Percentiles rank a stretch among this genome's conserved stretches.
Evolutionary conservation across 306 rosid species (phyloP).

Genomic region (Inga oerstediana): DNA sequence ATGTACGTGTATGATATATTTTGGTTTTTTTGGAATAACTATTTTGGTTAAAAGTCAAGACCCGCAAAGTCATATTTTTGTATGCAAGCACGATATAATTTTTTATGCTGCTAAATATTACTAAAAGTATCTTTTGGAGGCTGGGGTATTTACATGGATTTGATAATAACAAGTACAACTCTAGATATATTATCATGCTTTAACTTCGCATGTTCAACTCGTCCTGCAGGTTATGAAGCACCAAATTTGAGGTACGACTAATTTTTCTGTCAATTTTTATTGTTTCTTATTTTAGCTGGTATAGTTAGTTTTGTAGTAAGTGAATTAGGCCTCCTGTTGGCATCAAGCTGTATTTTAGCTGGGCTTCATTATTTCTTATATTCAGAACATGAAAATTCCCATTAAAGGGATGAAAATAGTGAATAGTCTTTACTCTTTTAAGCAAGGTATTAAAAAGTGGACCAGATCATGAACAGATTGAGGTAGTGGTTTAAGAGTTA

Average conservation of each 20-base stretch:
- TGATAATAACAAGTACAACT: background rate
- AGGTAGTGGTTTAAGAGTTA: too few relatives aligned
- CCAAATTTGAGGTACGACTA: constrained; percentile 70
- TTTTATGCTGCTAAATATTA: background rate
- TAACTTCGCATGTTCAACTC: constrained; percentile 21
- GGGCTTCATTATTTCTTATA: background rate
- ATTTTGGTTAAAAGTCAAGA: background rate
- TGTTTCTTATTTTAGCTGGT: constrained; percentile 7
- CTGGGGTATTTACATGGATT: constrained; percentile 6
- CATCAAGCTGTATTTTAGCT: background rate
- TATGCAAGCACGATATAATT: background rate
- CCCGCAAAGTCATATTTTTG: background rate
- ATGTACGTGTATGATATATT: background rate
- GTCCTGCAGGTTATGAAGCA: constrained; percentile 75
- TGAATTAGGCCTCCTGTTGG: background rate
- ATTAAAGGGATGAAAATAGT: background rate
- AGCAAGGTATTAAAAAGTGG: too few relatives aligned
- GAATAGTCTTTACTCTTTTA: background rate
- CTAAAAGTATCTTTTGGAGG: background rate
- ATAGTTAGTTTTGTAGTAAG: background rate
- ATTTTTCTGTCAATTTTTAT: background rate
- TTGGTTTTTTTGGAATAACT: background rate
- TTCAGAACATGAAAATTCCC: background rate
- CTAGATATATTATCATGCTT: background rate
- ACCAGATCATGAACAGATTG: too few relatives aligned